Evolutionary conservation across 2,329 filamentous ascomycete genomes (phyloP).

Genomic region (Scortechinia acanthostroma): DNA sequence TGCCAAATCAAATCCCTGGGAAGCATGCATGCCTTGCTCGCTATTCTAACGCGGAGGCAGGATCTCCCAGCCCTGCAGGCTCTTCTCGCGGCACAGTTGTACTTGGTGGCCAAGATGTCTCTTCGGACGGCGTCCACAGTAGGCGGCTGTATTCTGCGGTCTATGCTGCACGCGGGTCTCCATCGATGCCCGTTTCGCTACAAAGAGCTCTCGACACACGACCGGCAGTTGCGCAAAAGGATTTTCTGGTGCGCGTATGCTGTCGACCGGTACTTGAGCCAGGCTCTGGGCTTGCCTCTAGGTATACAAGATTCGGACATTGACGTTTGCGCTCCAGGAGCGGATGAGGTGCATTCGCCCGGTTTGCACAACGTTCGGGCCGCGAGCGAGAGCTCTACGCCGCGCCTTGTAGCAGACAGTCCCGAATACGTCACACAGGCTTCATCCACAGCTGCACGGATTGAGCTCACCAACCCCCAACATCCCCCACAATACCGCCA

Average conservation of each 20-base stretch:
- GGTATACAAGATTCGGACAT: constrained; percentile 24
- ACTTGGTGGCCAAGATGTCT: constrained; percentile 36
- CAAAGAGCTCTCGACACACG: constrained; percentile 23
- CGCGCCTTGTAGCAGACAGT: too few species aligned
- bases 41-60: constrained; percentile 25
- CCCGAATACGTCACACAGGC: too few species aligned
- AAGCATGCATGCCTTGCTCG: constrained; percentile 25
- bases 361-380: background rate
- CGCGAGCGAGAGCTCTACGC: background rate
- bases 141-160: constrained; percentile 33
- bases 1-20: constrained; percentile 25
- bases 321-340: constrained; percentile 23
- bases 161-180: constrained; percentile 37
- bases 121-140: constrained; percentile 37
- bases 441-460: too few species aligned
- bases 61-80: constrained; percentile 37
- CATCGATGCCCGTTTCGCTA: constrained; percentile 43
- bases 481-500: too few species aligned
- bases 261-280: constrained; percentile 23
- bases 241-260: constrained; percentile 29
- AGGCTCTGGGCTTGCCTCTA: constrained; percentile 23
- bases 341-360: constrained; percentile 11
- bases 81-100: constrained; percentile 35
- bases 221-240: constrained; percentile 24
- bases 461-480: too few species aligned